These are phyloP conservation scores for Calophaca sinica DNA, from an alignment of 306 rosid genomes.

Conservation along the genomic window DNA sequence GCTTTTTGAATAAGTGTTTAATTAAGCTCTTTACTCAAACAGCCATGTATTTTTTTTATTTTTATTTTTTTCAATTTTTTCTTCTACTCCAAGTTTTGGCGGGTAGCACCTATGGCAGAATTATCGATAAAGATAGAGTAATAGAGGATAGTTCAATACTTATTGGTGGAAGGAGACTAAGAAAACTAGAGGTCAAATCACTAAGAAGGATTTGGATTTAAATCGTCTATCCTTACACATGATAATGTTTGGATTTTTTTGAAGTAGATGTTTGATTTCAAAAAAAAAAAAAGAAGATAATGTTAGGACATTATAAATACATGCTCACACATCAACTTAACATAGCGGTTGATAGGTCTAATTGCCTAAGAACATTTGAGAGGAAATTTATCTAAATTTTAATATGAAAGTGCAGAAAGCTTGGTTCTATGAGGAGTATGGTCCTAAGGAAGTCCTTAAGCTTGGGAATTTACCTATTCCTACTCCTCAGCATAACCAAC, in stretches of 20 bases:
- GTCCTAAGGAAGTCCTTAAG: conserved; percentile 59
- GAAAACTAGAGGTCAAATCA: not conserved
- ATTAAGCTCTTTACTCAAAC: not conserved
- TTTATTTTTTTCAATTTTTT: not conserved
- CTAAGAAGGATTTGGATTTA: not conserved
- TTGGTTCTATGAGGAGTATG: conserved; percentile 59
- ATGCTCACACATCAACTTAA: not conserved
- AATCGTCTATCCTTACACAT: not conserved
- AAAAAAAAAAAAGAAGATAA: too few species aligned
- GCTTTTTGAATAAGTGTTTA: not conserved
- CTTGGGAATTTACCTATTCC: conserved; percentile 48
- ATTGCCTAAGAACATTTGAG: not conserved
- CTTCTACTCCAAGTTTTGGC: not conserved
- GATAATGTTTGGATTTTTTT: not conserved
- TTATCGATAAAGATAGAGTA: not conserved
- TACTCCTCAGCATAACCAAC: conserved; percentile 44
- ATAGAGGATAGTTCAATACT: not conserved
- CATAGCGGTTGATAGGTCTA: not conserved
- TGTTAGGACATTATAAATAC: not conserved
- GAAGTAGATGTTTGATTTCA: too few species aligned
- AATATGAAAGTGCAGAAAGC: conserved; percentile 50
- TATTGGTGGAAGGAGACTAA: not conserved
- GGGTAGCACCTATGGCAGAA: too few species aligned
- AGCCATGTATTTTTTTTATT: not conserved
- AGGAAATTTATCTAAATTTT: not conserved